Evolutionary conservation across 345 rosid genomes (phyloP), one percentile per base, ranked within the genome.

Genomic region (Euphorbia lathyris): DNA sequence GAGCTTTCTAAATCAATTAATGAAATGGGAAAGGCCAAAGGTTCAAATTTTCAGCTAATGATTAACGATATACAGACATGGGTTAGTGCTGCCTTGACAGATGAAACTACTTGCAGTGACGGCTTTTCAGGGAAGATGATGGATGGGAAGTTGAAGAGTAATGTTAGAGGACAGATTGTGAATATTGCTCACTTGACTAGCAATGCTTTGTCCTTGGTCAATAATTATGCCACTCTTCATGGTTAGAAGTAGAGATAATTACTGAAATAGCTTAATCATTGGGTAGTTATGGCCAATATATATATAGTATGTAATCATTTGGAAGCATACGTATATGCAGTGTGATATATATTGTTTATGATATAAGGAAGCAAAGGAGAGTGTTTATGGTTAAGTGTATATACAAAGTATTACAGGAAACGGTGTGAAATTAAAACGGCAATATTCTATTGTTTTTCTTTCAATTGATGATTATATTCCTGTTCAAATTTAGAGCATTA

Each of bases 51-150:
- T 40, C 64, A 45, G 52, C 51, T 78, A 11, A 74, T 72, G 73
- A 82, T 90, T 48, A 84, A 71, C 30, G 83, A 92, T 60, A 64
- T 92, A 12, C 84, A 87, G 73, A 90, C 93, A 7, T 90, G 98
- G 97, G 93, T 81, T 38, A 89, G 96, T 40, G 92, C 93, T 16
- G 93, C 90, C 48, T 50, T 93, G 81, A 93, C 96, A 0, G 80
- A 87, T 22, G 92, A 87, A 73, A 78, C 25, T 71, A 90, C 96
- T 13, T 89, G 98, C 76, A 76, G 76, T 13, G 96, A 93, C 2
- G 97, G 97, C 26, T 90, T 93, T 25, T 68, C 72, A 1, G 86
- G 83, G 56, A 68, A 67, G 3, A 63, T 27, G 9, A 83, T 81
- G 74, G 27, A 75, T 34, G 74, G 71, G 36, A 45, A 50, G 1